These are phyloP conservation scores for Trichosporon sp. DNA, from an alignment of 1,284 basidiomycete genomes.

Conservation along the genomic window DNA sequence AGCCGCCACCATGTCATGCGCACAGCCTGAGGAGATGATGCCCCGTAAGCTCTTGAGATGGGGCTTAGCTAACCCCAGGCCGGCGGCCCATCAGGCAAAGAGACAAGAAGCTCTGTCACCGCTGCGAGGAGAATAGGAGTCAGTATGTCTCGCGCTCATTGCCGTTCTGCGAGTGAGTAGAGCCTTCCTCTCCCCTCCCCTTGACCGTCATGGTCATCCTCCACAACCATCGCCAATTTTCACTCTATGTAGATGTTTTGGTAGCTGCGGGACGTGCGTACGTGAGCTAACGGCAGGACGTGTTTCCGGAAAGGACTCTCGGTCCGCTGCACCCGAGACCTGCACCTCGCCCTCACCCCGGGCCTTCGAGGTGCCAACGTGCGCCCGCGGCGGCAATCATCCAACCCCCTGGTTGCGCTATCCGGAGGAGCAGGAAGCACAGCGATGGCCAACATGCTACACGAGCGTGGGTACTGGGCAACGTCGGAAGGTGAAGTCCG, in stretches of 20 bases:
- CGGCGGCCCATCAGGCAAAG: slow-evolving; percentile 33
- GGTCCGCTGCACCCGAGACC: slow-evolving; percentile 35
- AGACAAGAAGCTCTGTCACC: slow-evolving; percentile 42
- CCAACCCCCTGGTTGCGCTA: slow-evolving; percentile 42
- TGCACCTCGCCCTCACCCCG: slow-evolving; percentile 41
- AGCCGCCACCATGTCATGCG: slow-evolving; percentile 50
- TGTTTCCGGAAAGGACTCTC: slow-evolving; percentile 43
- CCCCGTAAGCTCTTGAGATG: slow-evolving; percentile 39
- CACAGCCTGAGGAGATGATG: slow-evolving; percentile 43
- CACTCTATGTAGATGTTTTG: background rate
- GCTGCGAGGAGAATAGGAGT: slow-evolving; percentile 43
- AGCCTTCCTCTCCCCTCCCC: background rate
- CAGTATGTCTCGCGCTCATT: slow-evolving; percentile 45
- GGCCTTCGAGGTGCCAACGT: background rate
- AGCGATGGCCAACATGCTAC: slow-evolving; percentile 46
- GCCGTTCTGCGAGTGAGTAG: slow-evolving; percentile 48
- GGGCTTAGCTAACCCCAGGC: slow-evolving; percentile 29
- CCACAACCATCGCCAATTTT: background rate
- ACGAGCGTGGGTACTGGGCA: slow-evolving; percentile 39
- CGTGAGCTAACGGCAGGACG: slow-evolving; percentile 28
- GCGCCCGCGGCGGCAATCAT: slow-evolving; percentile 38
- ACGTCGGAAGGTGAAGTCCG: slow-evolving; percentile 28
- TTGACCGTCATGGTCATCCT: background rate
- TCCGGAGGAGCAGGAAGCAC: slow-evolving; percentile 52
- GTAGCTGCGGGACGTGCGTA: too few species aligned